These are phyloP conservation scores for Phytophthora macrochlamydospora DNA, from an alignment of 352 stramenopile species.

Conservation along the genomic window DNA sequence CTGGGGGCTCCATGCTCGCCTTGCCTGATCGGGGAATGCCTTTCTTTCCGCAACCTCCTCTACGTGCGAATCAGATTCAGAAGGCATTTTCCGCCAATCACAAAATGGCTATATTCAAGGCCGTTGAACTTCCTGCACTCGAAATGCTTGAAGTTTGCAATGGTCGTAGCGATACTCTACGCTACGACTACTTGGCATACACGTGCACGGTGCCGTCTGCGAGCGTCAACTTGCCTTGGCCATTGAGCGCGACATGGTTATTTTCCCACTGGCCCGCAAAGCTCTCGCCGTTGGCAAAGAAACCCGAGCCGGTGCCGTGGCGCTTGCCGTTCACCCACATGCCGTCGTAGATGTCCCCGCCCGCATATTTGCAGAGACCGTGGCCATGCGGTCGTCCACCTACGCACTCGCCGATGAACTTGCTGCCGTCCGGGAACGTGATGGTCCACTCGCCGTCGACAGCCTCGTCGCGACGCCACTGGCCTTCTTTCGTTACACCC, in stretches of 20 bases:
- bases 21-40: constrained; percentile 7
- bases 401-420: constrained; percentile 74
- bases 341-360: constrained; percentile 85
- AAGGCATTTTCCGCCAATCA: neutral
- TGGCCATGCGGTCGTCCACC: constrained; percentile 66
- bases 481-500: constrained; percentile 70
- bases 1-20: constrained; percentile 18
- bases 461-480: constrained; percentile 58
- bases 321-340: constrained; percentile 84
- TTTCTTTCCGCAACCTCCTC: constrained; percentile 8
- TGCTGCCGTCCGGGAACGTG: constrained; percentile 73
- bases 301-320: constrained; percentile 69
- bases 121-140: neutral
- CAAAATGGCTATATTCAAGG: neutral
- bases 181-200: constrained; percentile 44
- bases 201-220: constrained; percentile 77
- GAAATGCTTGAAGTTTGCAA: too few species aligned
- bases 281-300: constrained; percentile 74
- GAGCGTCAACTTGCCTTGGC: constrained; percentile 68
- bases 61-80: constrained; percentile 1
- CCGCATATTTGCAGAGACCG: constrained; percentile 82
- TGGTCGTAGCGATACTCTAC: neutral
- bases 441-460: constrained; percentile 81
- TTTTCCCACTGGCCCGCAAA: constrained; percentile 83
- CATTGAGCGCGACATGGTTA: constrained; percentile 83